phyloP scores from a whole-genome alignment of 2,329 filamentous ascomycete species.

The Calonectria pteridis region DNA sequence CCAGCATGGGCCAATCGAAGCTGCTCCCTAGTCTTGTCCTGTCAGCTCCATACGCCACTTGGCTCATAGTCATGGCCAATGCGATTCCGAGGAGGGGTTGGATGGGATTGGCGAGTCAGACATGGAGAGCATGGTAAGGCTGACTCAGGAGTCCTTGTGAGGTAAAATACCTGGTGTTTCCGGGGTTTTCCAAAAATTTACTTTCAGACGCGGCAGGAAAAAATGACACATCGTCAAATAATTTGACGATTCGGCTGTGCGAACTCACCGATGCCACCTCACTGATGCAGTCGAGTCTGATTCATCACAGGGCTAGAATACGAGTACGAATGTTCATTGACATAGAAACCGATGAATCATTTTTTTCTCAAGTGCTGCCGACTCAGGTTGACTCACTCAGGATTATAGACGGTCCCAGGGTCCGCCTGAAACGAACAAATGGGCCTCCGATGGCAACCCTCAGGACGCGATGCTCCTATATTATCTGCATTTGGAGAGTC shows the following conservation, averaged over 20 bases:
- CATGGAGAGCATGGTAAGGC: background rate
- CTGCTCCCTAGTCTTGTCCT: background rate
- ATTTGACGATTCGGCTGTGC: background rate
- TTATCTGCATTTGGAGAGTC: background rate
- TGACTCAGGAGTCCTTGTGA: background rate
- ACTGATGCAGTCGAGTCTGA: background rate
- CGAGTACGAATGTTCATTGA: background rate
- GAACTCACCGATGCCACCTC: background rate
- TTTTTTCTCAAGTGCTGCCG: background rate
- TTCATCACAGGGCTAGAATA: background rate
- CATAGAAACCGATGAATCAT: background rate
- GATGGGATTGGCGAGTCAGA: background rate
- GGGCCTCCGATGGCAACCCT: too few relatives aligned
- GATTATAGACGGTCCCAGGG: too few relatives aligned
- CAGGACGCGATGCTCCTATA: background rate
- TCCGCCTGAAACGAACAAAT: background rate
- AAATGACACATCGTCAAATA: background rate
- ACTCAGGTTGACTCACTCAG: background rate
- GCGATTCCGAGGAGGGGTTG: background rate
- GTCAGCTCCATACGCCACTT: background rate
- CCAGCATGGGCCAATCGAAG: background rate
- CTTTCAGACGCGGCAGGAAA: too few relatives aligned
- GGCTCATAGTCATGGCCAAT: background rate
- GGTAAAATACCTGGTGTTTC: too few relatives aligned
- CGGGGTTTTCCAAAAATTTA: too few relatives aligned